Evolutionary conservation across 2,329 filamentous ascomycete genomes (phyloP).

Genomic region (Pseudogymnoascus sp.): DNA sequence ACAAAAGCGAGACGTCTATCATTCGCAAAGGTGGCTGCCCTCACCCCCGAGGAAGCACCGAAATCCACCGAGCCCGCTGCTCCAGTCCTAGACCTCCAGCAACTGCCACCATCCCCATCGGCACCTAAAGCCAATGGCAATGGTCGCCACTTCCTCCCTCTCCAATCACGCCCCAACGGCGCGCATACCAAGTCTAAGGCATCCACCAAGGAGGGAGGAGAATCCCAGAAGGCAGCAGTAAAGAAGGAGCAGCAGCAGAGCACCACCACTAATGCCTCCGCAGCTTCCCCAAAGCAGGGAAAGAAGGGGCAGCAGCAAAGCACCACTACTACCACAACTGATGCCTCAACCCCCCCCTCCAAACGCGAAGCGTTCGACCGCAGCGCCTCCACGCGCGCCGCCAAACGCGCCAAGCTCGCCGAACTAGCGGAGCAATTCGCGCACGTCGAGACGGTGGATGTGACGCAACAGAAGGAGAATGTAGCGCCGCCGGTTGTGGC

Average conservation of each 20-base stretch:
- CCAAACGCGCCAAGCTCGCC: not conserved
- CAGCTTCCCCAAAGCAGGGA: not conserved
- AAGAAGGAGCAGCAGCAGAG: not conserved
- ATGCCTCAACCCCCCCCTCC: not conserved
- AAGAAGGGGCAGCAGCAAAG: slow-evolving; percentile 4
- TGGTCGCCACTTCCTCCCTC: not conserved
- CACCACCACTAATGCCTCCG: not conserved
- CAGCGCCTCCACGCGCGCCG: not conserved
- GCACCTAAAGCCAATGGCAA: slow-evolving; percentile 13
- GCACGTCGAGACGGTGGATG: not conserved
- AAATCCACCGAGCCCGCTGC: not conserved
- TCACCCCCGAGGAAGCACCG: slow-evolving; percentile 1
- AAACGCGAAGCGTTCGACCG: not conserved
- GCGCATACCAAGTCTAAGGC: not conserved
- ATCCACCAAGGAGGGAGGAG: not conserved
- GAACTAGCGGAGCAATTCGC: not conserved
- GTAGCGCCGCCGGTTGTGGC: not conserved
- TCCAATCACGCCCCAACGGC: not conserved
- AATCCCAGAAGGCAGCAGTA: not conserved
- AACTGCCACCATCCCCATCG: slow-evolving; percentile 3
- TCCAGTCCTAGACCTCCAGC: not conserved
- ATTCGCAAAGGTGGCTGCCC: not conserved
- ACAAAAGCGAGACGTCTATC: not conserved
- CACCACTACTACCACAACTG: not conserved
- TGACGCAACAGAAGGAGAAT: not conserved